These are phyloP conservation scores for Cunninghamia lanceolata DNA, from an alignment of 75 land plant species.

Conservation along the genomic window DNA sequence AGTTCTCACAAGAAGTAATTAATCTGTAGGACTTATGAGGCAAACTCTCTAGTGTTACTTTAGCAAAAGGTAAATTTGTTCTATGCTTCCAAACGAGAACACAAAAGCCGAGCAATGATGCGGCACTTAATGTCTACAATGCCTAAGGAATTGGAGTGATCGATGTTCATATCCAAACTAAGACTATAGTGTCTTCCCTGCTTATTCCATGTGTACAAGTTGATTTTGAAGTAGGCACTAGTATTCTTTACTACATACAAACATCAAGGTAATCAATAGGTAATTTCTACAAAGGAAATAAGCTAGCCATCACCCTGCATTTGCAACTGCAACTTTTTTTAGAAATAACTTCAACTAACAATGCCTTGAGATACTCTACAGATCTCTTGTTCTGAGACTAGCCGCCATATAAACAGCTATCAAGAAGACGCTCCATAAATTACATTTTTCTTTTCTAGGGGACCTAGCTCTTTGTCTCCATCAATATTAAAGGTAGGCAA, in stretches of 20 bases:
- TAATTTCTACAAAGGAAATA: slow-evolving; percentile 6
- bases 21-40: slow-evolving; percentile 27
- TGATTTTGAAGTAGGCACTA: slow-evolving; percentile 30
- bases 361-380: slow-evolving; percentile 13
- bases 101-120: slow-evolving; percentile 25
- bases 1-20: slow-evolving; percentile 8
- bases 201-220: slow-evolving; percentile 37
- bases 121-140: slow-evolving; percentile 17
- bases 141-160: slow-evolving; percentile 30
- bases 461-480: slow-evolving; percentile 63
- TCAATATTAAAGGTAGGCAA: slow-evolving; percentile 44
- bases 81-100: slow-evolving; percentile 35
- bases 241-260: no score
- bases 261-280: slow-evolving; percentile 39
- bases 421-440: slow-evolving; percentile 41
- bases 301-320: background rate
- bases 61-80: slow-evolving; percentile 43
- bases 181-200: slow-evolving; percentile 14
- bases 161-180: slow-evolving; percentile 30
- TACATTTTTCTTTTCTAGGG: slow-evolving; percentile 61
- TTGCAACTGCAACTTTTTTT: background rate
- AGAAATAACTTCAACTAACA: background rate
- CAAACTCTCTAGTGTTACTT: slow-evolving; percentile 29
- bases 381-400: slow-evolving; percentile 39
- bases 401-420: slow-evolving; percentile 32